Evolutionary conservation across 768 basidiomycete genomes (phyloP), one percentile per base, ranked within the genome.

Genomic region (Phylloporus rhodoxanthus): DNA sequence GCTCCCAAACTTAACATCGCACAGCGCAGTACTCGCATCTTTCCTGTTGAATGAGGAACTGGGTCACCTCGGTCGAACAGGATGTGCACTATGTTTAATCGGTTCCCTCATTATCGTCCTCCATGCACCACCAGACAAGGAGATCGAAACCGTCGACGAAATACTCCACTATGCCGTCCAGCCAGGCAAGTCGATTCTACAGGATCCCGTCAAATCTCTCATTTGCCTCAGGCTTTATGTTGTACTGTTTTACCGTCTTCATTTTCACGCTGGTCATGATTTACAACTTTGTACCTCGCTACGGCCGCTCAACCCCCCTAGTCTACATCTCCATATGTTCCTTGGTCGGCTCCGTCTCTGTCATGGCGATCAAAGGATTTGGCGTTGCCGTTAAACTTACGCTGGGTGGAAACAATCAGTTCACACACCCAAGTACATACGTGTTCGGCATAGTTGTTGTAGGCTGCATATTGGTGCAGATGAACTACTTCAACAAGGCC

Each of bases 311-410:
- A 48, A 93, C 87, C 55, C 96, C 96, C 2, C 58, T 92, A 53
- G 87, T 96, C 26, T 98, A 96, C 71, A 80, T 98, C 55, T 93
- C 93, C 23, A 95, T 99, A 61, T 98, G 96, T 69, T 97, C 94
- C 10, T 68, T 97, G 50, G 92, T 92, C 38, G 96, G 96, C 10
- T 93, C 91, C 26, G 82, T 99, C 38, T 92, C 91, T n/a, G 83
- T 98, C 70, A 98, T 99, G 96, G 87, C 92, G 36, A 88, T 97
- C 76, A 99, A 99, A 73, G 95, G 93, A 42, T 92, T 99, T 60
- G 96, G 96, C 39, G 85, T 97, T 41, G 95, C 96, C 2, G 79
- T 99, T 61, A 98, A 98, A 68, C 79, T 99, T 50, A 98, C 93
- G 0, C 72, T 97, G 50, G 78, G 81, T 9, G 94, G 95, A 40